phyloP scores from a whole-genome alignment of 1,284 basidiomycete genomes.

The Caloboletus inedulis region DNA sequence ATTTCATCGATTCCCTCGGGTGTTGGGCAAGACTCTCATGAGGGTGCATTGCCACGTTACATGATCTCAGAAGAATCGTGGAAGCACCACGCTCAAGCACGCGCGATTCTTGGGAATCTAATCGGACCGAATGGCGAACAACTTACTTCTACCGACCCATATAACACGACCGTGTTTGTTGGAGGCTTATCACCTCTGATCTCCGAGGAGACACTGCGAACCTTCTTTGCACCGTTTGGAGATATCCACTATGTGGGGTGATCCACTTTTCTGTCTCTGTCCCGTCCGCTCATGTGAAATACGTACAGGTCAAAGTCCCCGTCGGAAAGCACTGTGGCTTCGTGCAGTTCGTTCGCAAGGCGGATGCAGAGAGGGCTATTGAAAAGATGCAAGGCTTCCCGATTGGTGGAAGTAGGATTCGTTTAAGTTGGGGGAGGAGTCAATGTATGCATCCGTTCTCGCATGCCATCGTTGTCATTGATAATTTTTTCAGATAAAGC shows the following conservation, averaged over 20 bases:
- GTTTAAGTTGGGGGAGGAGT: constrained; percentile 90
- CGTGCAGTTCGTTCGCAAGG: constrained; percentile 90
- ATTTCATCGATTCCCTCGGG: constrained; percentile 41
- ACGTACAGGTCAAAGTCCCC: constrained; percentile 83
- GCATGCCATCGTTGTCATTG: constrained; percentile 1
- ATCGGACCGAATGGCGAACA: constrained; percentile 83
- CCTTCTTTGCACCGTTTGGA: constrained; percentile 87
- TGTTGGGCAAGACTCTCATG: constrained; percentile 41
- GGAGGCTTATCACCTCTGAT: constrained; percentile 84
- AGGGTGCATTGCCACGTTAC: constrained; percentile 45
- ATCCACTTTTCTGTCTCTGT: constrained; percentile 1
- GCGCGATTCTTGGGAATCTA: constrained; percentile 72
- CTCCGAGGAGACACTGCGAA: constrained; percentile 81
- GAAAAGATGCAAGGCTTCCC: constrained; percentile 96
- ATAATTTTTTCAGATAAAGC: constrained; percentile 62
- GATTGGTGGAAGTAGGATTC: constrained; percentile 85
- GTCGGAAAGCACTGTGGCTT: constrained; percentile 95
- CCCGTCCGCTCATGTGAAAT: constrained; percentile 13
- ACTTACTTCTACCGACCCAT: constrained; percentile 80
- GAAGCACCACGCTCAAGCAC: constrained; percentile 78
- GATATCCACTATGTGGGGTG: constrained; percentile 83
- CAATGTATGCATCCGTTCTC: constrained; percentile 59
- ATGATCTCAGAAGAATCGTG: constrained; percentile 69
- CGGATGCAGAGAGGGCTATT: constrained; percentile 89
- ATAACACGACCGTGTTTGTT: constrained; percentile 92